phyloP scores from a whole-genome alignment of 306 rosid species.

The Macrotyloma uniflorum region DNA sequence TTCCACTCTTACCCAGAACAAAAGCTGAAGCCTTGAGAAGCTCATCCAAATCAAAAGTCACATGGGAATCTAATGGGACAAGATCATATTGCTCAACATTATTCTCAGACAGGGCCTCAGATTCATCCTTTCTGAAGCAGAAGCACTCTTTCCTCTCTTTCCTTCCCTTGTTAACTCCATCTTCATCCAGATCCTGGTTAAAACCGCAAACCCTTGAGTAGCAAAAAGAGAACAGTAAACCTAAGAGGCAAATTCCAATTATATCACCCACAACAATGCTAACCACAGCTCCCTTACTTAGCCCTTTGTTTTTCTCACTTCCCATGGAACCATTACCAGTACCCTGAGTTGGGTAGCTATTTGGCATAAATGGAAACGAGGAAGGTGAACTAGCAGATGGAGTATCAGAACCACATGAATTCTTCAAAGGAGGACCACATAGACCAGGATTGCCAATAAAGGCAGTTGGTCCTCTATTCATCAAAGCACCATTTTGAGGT shows the following conservation, averaged over 20 bases:
- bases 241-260: conserved; percentile 85
- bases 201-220: conserved; percentile 72
- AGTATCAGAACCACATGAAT: conserved; percentile 68
- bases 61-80: conserved; percentile 78
- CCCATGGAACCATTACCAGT: conserved; percentile 37
- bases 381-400: conserved; percentile 64
- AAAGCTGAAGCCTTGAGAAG: conserved; percentile 99
- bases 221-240: conserved; percentile 85
- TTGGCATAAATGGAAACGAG: conserved; percentile 74
- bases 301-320: conserved; percentile 60
- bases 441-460: conserved; percentile 90
- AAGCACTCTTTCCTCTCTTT: conserved; percentile 70
- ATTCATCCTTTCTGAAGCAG: conserved; percentile 81
- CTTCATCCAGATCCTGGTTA: conserved; percentile 56
- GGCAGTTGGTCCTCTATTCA: conserved; percentile 99
- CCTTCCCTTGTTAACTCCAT: conserved; percentile 54
- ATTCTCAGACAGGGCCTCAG: conserved; percentile 72
- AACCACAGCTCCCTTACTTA: conserved; percentile 71
- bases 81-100: conserved; percentile 87
- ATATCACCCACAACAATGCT: conserved; percentile 82
- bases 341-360: conserved; percentile 51
- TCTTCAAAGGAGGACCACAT: conserved; percentile 97
- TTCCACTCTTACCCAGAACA: conserved; percentile 93
- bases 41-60: conserved; percentile 92
- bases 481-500: conserved; percentile 95